Percentiles rank a stretch among this genome's conserved stretches.
These are phyloP conservation scores for Arthrinium phaeospermum DNA, from an alignment of 2,329 filamentous ascomycete species.

Conservation along the genomic window DNA sequence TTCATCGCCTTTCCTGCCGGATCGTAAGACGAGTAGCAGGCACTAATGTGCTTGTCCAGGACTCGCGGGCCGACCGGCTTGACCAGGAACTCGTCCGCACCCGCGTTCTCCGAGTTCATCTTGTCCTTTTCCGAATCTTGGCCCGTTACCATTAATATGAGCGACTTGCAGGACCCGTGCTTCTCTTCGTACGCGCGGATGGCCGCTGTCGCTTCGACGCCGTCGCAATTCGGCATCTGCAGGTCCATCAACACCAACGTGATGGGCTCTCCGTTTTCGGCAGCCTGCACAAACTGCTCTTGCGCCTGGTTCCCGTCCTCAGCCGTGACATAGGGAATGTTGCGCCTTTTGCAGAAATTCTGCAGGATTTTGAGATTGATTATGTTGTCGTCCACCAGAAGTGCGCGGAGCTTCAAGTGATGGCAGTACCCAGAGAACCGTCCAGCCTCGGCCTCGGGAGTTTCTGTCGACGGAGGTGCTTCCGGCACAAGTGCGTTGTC, in stretches of 20 bases:
- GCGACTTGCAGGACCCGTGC: not conserved
- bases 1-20: not conserved
- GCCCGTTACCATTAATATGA: conserved; percentile 23
- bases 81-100: conserved; percentile 23
- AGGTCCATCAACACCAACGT: conserved; percentile 24
- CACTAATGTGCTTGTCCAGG: conserved; percentile 18
- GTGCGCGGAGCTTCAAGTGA: conserved; percentile 8
- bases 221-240: conserved; percentile 23
- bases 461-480: not conserved
- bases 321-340: conserved; percentile 21
- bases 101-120: conserved; percentile 14
- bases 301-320: conserved; percentile 19
- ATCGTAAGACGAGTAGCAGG: conserved; percentile 12
- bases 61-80: conserved; percentile 21
- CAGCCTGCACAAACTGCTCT: conserved; percentile 13
- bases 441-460: not conserved
- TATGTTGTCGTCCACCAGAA: conserved; percentile 23
- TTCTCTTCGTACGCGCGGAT: conserved; percentile 22
- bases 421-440: not conserved
- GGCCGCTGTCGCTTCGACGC: conserved; percentile 19
- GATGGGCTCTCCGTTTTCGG: conserved; percentile 11
- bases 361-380: conserved; percentile 23
- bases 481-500: not conserved
- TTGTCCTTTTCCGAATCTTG: conserved; percentile 21
- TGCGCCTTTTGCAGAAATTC: conserved; percentile 22